phyloP scores from a whole-genome alignment of 768 basidiomycete genomes.

The Agaricus bisporus region DNA sequence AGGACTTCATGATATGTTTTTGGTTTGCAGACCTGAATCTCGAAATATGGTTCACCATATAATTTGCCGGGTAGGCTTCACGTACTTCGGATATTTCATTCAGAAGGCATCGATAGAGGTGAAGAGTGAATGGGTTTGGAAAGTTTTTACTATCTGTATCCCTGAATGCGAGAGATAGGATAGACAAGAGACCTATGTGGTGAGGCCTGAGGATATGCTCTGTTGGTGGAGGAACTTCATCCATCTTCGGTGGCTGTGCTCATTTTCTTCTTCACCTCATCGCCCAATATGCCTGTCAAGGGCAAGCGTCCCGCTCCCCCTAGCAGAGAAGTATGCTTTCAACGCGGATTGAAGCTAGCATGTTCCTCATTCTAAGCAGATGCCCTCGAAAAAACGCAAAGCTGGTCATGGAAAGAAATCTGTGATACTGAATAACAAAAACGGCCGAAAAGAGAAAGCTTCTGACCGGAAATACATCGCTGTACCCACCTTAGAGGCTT shows the following conservation, averaged over 20 bases:
- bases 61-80: conserved; percentile 14
- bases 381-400: conserved; percentile 59
- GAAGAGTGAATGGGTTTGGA: conserved; percentile 51
- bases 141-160: conserved; percentile 49
- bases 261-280: conserved; percentile 13
- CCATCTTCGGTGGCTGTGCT: conserved; percentile 23
- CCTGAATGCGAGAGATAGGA: conserved; percentile 59
- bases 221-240: conserved; percentile 51
- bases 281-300: conserved; percentile 19
- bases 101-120: conserved; percentile 61
- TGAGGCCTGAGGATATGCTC: conserved; percentile 71
- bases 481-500: conserved; percentile 41
- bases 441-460: conserved; percentile 44
- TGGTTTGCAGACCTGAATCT: conserved; percentile 53
- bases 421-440: conserved; percentile 18
- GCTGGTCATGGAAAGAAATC: background rate
- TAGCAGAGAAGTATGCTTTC: conserved; percentile 19
- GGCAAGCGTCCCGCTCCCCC: conserved; percentile 28
- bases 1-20: conserved; percentile 48
- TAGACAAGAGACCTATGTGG: conserved; percentile 62
- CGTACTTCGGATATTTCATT: conserved; percentile 65
- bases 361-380: conserved; percentile 17
- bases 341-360: conserved; percentile 1
- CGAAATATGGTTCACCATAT: no score
- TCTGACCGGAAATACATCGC: conserved; percentile 55